Base-by-base conservation (phyloP, 1,284 basidiomycete genomes). In the Cutaneotrichosporon cavernicola region DNA sequence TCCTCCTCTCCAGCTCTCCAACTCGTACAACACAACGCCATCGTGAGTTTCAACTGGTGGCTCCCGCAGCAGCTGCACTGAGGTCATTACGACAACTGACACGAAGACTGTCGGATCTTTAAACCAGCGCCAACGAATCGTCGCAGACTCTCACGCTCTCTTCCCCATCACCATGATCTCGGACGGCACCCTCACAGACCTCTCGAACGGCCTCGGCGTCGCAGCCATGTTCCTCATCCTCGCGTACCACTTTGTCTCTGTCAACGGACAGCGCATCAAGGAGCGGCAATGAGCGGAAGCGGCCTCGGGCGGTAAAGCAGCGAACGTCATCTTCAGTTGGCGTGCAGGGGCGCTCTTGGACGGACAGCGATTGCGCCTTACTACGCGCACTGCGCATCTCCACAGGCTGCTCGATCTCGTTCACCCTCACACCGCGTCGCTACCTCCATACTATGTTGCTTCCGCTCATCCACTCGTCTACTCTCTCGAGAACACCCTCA, bases 201-300 rank as follows among this genome's bases (percentile, higher is more conserved):
- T 96, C 58, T 90, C 92, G 53, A 95, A 94, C 64, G 66, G 64
- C 38, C 63, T 73, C 52, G 72, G 69, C 36, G 65, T 60, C 32
- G 47, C 69, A 13, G 71, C 65, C 32, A 66, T 74, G 59, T 26
- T 64, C 43, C 62, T 72, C 49, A 69, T 72, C 51, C 49, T 74
- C 60, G 85, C 86, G 50, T 95, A 93, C 80, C 92, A 96, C 81
- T 87, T 95, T 71, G 83, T 96, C 64, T 87, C 90, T 31, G 90
- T 94, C 67, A 93, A 93, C 74, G 86, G 86, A 43, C 85, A 85
- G 68, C 68, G 76, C 58, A 78, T 79, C 72, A 63, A 73, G 65
- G 66, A 76, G 52, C 71, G 67, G 53, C 58, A 60, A 26, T 51
- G 34, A 26, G 32, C 22, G 11, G 2, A 36, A 36, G 34, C 34